These are phyloP conservation scores for Collybiopsis luxurians DNA, from an alignment of 768 basidiomycete genomes.

Conservation along the genomic window DNA sequence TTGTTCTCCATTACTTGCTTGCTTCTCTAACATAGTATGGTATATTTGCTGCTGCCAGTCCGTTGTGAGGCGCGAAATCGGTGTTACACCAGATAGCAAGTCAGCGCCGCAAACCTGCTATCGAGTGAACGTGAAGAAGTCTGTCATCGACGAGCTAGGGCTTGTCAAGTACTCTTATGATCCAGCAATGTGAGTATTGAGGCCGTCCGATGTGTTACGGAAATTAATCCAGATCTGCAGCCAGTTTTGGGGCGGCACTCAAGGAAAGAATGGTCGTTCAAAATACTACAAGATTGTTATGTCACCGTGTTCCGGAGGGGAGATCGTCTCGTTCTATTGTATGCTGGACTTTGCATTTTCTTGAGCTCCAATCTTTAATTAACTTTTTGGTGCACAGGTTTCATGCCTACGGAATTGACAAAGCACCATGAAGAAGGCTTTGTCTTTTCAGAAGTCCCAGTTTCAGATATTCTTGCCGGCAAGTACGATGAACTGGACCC, in stretches of 20 bases:
- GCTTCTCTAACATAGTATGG: neutral
- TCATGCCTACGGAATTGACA: slow-evolving; percentile 32
- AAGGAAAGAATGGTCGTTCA: slow-evolving; percentile 21
- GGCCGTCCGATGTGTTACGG: neutral
- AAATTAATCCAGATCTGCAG: slow-evolving; percentile 10
- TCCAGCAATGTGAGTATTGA: slow-evolving; percentile 29
- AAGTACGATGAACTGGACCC: slow-evolving; percentile 28
- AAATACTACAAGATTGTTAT: slow-evolving; percentile 35
- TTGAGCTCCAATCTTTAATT: too few species aligned
- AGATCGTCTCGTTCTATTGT: slow-evolving; percentile 31
- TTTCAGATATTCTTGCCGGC: slow-evolving; percentile 24
- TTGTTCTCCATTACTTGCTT: neutral
- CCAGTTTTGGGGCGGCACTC: slow-evolving; percentile 31
- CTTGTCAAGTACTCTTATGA: slow-evolving; percentile 26
- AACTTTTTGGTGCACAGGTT: too few species aligned
- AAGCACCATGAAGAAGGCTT: slow-evolving; percentile 32
- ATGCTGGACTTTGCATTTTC: too few species aligned
- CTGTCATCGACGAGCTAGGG: slow-evolving; percentile 25
- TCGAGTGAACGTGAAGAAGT: slow-evolving; percentile 26
- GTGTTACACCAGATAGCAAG: slow-evolving; percentile 17
- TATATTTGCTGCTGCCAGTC: slow-evolving; percentile 16
- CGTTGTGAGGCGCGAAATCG: slow-evolving; percentile 18
- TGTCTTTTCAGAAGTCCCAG: slow-evolving; percentile 27
- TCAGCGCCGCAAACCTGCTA: slow-evolving; percentile 31
- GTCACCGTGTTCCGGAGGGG: slow-evolving; percentile 26